Percentiles rank a stretch among this genome's conserved stretches.
Evolutionary conservation across 169 alveolate genomes (phyloP).

Genomic region (Eimeria praecox): DNA sequence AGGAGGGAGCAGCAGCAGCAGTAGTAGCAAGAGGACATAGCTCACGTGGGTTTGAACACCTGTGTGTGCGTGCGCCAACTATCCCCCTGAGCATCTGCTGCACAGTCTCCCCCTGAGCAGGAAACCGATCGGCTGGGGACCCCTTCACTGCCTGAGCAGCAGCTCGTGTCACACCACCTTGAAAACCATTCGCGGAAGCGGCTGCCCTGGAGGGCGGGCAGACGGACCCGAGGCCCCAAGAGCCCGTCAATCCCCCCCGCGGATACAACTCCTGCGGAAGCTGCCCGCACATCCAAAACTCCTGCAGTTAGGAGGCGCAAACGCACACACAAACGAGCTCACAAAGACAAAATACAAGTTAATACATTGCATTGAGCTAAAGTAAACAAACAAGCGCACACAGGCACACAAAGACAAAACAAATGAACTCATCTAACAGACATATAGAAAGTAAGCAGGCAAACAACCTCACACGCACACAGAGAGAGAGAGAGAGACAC

Average conservation of each 20-base stretch:
- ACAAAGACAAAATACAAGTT: too few relatives aligned
- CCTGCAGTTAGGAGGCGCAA: background rate
- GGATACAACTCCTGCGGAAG: constrained; percentile 12
- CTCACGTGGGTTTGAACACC: constrained; percentile 55
- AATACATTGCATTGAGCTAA: background rate
- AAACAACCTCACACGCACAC: too few relatives aligned
- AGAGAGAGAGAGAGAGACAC: too few relatives aligned
- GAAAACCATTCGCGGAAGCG: constrained; percentile 24
- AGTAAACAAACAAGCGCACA: background rate
- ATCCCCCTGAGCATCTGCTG: background rate
- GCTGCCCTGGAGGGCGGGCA: constrained; percentile 44
- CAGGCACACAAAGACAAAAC: background rate
- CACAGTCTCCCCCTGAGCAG: background rate
- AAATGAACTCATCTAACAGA: too few relatives aligned
- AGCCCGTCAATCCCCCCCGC: background rate
- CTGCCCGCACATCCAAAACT: constrained; percentile 49
- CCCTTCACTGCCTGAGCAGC: constrained; percentile 9
- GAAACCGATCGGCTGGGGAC: background rate
- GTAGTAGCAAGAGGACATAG: background rate
- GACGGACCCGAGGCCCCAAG: background rate
- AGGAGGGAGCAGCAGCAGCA: background rate
- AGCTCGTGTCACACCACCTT: constrained; percentile 13
- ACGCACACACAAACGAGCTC: background rate
- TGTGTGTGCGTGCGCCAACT: constrained; percentile 31
- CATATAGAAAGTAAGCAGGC: background rate